Conservation (phyloP, 768 basidiomycete genomes). For the Suillus americanus region DNA sequence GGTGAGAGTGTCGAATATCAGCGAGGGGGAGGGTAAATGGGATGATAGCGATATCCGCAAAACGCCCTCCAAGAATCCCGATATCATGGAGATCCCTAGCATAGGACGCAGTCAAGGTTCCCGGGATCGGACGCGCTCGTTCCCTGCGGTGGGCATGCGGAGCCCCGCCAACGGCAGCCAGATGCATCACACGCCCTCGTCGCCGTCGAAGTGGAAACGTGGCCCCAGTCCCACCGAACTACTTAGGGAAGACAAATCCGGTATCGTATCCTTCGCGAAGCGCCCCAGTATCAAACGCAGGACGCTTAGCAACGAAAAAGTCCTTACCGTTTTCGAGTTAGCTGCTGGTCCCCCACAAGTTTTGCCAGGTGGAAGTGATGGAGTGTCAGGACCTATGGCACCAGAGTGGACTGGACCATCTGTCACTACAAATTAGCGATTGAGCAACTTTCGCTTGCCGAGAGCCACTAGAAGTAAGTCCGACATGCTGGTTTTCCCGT, state of each 20-base stretch:
- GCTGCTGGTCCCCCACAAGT: conserved; percentile 10
- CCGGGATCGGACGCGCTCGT: conserved; percentile 10
- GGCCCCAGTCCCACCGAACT: conserved; percentile 73
- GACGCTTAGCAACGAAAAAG: conserved; percentile 13
- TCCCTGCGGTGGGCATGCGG: conserved; percentile 8
- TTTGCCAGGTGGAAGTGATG: conserved; percentile 10
- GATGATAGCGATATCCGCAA: conserved; percentile 16
- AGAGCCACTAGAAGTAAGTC: conserved; percentile 15
- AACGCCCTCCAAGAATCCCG: conserved; percentile 5
- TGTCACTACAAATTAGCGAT: conserved; percentile 16
- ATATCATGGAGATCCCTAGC: conserved; percentile 4
- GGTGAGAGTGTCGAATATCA: conserved; percentile 5
- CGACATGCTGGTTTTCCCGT: neutral
- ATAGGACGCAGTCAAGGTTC: conserved; percentile 2
- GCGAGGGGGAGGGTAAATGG: conserved; percentile 19
- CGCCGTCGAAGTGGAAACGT: conserved; percentile 56
- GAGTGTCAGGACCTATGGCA: conserved; percentile 8
- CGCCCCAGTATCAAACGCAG: conserved; percentile 65
- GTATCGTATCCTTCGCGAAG: conserved; percentile 57
- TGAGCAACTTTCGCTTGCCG: conserved; percentile 3
- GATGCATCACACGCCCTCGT: conserved; percentile 13
- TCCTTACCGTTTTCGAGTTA: conserved; percentile 12
- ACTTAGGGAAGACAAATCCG: conserved; percentile 57
- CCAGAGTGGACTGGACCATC: conserved; percentile 12
- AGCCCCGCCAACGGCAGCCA: conserved; percentile 11